Evolutionary conservation across 345 rosid genomes (phyloP).

Genomic region (Leavenworthia alabamica): DNA sequence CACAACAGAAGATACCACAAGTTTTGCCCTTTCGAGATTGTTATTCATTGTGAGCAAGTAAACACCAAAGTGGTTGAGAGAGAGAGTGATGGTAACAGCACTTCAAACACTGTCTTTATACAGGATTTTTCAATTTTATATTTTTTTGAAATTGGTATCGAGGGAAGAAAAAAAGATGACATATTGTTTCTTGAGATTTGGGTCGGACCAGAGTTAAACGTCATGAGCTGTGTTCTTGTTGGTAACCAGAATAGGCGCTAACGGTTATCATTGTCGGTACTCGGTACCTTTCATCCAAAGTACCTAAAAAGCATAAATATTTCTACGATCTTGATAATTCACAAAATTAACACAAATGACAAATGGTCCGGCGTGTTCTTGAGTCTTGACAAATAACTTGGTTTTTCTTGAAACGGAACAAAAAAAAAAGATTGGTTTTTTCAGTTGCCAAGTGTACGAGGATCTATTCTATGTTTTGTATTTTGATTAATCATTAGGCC

Average conservation of each 20-base stretch:
- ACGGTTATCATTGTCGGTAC: constrained; percentile 29
- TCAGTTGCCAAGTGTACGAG: not conserved
- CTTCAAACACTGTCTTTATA: not conserved
- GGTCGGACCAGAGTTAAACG: constrained; percentile 29
- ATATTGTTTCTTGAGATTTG: constrained; percentile 18
- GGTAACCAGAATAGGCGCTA: constrained; percentile 19
- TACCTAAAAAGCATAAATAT: constrained; percentile 4
- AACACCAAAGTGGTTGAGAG: not conserved
- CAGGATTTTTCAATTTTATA: not conserved
- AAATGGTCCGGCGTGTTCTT: not conserved
- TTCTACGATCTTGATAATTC: too few species aligned
- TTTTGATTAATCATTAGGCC: too few species aligned
- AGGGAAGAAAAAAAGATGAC: not conserved
- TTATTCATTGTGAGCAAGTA: constrained; percentile 2
- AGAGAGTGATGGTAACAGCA: not conserved
- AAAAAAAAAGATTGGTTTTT: not conserved
- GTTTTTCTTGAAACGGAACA: not conserved
- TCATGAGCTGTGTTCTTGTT: constrained; percentile 26
- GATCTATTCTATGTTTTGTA: too few species aligned
- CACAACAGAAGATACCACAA: constrained; percentile 28
- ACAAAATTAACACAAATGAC: not conserved
- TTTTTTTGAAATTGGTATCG: not conserved
- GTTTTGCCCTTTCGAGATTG: not conserved
- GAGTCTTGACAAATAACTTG: not conserved
- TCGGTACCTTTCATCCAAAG: constrained; percentile 6